These are phyloP conservation scores for Fusarium verrucosum DNA, from an alignment of 2,329 filamentous ascomycete species.

Conservation along the genomic window DNA sequence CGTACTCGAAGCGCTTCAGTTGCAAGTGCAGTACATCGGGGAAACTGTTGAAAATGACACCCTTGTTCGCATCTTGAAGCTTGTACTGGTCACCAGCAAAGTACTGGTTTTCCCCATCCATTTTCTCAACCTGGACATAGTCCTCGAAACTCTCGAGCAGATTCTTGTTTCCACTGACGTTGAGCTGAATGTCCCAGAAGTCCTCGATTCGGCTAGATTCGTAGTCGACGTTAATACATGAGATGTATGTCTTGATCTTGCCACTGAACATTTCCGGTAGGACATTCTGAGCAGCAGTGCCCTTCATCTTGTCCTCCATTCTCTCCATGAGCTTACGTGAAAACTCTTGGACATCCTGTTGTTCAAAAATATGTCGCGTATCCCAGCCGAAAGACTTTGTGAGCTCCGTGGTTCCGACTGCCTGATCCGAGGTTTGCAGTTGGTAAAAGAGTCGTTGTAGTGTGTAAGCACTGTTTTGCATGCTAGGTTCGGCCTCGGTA, in stretches of 20 bases:
- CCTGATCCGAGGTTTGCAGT: slow-evolving; percentile 83
- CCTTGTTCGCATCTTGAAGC: slow-evolving; percentile 95
- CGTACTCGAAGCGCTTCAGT: slow-evolving; percentile 97
- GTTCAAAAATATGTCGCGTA: slow-evolving; percentile 96
- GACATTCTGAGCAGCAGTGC: slow-evolving; percentile 88
- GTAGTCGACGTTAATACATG: slow-evolving; percentile 97
- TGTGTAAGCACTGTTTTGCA: slow-evolving; percentile 90
- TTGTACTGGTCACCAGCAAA: slow-evolving; percentile 90
- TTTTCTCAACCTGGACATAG: slow-evolving; percentile 94
- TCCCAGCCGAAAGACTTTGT: slow-evolving; percentile 99
- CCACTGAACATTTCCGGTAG: slow-evolving; percentile 92
- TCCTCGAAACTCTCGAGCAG: slow-evolving; percentile 94
- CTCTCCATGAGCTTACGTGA: slow-evolving; percentile 97
- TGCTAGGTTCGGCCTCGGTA: slow-evolving; percentile 82
- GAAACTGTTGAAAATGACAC: slow-evolving; percentile 95
- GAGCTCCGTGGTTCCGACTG: slow-evolving; percentile 90
- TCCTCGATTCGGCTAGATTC: slow-evolving; percentile 96
- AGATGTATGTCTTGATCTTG: slow-evolving; percentile 98
- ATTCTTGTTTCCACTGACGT: slow-evolving; percentile 92
- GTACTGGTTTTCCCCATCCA: slow-evolving; percentile 99
- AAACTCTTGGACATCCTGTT: slow-evolving; percentile 97
- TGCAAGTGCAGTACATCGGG: slow-evolving; percentile 94
- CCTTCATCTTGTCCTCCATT: slow-evolving; percentile 98
- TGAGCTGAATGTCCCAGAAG: slow-evolving; percentile 98
- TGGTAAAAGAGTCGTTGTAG: slow-evolving; percentile 95